A percentile compares a stretch with the other conserved stretches of the same genome.
Conservation (phyloP, 2,329 filamentous ascomycete genomes). For the Alternaria arbusti region DNA sequence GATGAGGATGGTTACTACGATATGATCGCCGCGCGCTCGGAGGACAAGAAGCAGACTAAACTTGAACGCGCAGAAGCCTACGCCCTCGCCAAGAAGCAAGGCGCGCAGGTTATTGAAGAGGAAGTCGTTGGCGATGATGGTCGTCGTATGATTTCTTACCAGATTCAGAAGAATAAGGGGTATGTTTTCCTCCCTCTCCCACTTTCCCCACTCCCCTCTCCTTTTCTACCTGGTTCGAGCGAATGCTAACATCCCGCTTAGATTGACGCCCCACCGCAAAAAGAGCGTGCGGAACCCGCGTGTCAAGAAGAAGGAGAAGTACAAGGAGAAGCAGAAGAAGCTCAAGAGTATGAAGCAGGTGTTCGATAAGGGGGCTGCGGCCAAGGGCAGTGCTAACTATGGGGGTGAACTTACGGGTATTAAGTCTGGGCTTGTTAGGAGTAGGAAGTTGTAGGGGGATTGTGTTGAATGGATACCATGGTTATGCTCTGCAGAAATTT, state of each 20-base stretch:
- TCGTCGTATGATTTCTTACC: constrained; percentile 90
- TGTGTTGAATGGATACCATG: not conserved
- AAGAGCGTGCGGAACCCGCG: constrained; percentile 95
- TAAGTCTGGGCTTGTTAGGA: constrained; percentile 91
- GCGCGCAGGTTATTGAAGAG: constrained; percentile 68
- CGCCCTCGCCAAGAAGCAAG: constrained; percentile 60
- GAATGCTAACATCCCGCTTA: too few species aligned
- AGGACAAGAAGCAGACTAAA: constrained; percentile 73
- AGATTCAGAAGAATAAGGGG: constrained; percentile 98
- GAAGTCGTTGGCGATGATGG: constrained; percentile 80
- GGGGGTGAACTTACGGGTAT: constrained; percentile 93
- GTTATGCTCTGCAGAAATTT: not conserved
- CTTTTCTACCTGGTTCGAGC: too few species aligned
- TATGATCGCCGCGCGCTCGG: constrained; percentile 74
- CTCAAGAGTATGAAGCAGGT: constrained; percentile 82
- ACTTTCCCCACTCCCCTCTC: too few species aligned
- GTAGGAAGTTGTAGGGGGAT: constrained; percentile 75
- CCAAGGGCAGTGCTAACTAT: constrained; percentile 69
- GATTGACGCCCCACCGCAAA: constrained; percentile 80
- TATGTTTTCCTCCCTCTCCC: not conserved
- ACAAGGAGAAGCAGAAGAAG: constrained; percentile 97
- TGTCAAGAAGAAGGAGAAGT: constrained; percentile 98
- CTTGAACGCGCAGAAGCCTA: constrained; percentile 69
- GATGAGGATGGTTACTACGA: constrained; percentile 84
- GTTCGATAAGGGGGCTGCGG: constrained; percentile 77